phyloP scores from a whole-genome alignment of 768 basidiomycete genomes.

The Boletellus emodensis region DNA sequence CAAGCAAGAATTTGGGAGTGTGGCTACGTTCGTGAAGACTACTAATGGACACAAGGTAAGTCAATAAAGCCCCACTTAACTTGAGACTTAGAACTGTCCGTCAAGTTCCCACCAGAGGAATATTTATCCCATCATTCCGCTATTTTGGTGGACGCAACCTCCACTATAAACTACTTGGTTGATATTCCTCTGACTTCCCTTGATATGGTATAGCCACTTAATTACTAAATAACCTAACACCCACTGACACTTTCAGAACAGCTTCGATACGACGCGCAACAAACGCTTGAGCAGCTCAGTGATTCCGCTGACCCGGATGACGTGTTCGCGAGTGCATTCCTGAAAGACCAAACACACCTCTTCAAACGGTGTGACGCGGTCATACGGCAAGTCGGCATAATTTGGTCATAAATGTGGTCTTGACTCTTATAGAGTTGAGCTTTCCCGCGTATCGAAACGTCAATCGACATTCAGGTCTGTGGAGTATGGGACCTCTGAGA shows the following conservation, averaged over 20 bases:
- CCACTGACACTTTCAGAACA: slow-evolving; percentile 29
- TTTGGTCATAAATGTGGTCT: neutral
- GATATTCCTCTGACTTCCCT: slow-evolving; percentile 75
- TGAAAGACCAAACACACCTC: slow-evolving; percentile 65
- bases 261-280: slow-evolving; percentile 72
- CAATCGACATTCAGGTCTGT: slow-evolving; percentile 37
- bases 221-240: neutral
- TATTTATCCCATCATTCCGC: slow-evolving; percentile 49
- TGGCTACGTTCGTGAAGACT: slow-evolving; percentile 57
- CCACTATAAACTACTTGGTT: slow-evolving; percentile 71
- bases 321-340: slow-evolving; percentile 66
- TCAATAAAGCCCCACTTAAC: neutral
- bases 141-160: slow-evolving; percentile 76
- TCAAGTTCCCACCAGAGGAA: slow-evolving; percentile 56
- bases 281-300: slow-evolving; percentile 66
- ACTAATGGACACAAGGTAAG: slow-evolving; percentile 52
- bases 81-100: neutral
- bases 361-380: slow-evolving; percentile 70
- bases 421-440: slow-evolving; percentile 43
- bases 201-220: slow-evolving; percentile 52
- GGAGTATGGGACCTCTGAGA: slow-evolving; percentile 59
- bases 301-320: slow-evolving; percentile 45
- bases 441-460: slow-evolving; percentile 37
- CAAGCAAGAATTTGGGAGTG: slow-evolving; percentile 60
- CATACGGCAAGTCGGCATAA: slow-evolving; percentile 44